A percentile compares a stretch with the other conserved stretches of the same genome.
These are phyloP conservation scores for Strobilomyces echinocephalus DNA, from an alignment of 768 basidiomycete species.

Conservation along the genomic window DNA sequence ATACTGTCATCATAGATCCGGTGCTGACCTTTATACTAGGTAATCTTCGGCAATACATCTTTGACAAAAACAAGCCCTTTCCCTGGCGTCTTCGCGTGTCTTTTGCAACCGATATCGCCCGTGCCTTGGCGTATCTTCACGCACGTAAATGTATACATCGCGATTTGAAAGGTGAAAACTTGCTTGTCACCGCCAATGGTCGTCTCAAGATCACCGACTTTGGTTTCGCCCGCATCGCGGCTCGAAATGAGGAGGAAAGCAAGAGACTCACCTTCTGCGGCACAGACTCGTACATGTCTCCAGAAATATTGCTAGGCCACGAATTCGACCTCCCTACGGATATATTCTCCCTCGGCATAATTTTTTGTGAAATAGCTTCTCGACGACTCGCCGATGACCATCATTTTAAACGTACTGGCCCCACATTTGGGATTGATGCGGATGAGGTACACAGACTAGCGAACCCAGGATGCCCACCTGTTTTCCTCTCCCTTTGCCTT, in stretches of 20 bases:
- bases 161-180: conserved; percentile 96
- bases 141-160: conserved; percentile 86
- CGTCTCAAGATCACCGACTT: conserved; percentile 98
- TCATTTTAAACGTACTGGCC: conserved; percentile 72
- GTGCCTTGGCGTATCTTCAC: conserved; percentile 96
- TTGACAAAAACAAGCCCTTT: conserved; percentile 75
- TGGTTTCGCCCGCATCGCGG: conserved; percentile 93
- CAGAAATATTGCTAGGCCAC: conserved; percentile 86
- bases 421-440: conserved; percentile 71
- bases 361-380: conserved; percentile 87
- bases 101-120: conserved; percentile 91
- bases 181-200: conserved; percentile 91
- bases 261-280: conserved; percentile 83
- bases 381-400: conserved; percentile 81
- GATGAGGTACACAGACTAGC: conserved; percentile 67
- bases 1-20: neutral
- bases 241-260: conserved; percentile 84
- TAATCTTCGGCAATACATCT: conserved; percentile 88
- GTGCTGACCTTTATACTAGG: conserved; percentile 17
- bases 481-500: conserved; percentile 71
- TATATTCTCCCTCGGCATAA: conserved; percentile 89
- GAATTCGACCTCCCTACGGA: conserved; percentile 95
- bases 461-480: conserved; percentile 71
- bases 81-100: conserved; percentile 93
- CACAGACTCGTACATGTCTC: conserved; percentile 96